Conservation (phyloP, 305 asterid species). For the Petunia hybrid region DNA sequence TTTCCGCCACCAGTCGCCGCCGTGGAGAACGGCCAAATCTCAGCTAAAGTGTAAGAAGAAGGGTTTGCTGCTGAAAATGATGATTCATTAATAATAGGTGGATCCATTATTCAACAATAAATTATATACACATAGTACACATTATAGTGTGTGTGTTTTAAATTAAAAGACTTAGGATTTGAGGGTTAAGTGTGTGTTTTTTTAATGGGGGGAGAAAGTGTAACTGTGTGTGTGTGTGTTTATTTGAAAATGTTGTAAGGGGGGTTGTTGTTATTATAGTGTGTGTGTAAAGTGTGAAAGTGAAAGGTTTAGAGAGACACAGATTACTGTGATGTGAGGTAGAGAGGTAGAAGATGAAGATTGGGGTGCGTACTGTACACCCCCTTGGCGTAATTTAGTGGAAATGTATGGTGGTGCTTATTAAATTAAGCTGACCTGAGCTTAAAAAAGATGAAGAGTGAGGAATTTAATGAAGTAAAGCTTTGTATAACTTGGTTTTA, state of each 20-base stretch:
- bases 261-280: not conserved
- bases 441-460: not conserved
- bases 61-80: constrained; percentile 83
- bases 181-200: not conserved
- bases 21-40: constrained; percentile 68
- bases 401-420: not conserved
- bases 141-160: not conserved
- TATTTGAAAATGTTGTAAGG: constrained; percentile 22
- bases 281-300: constrained; percentile 37
- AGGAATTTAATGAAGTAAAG: not conserved
- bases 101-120: constrained; percentile 62
- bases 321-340: constrained; percentile 41
- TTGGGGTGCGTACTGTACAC: constrained; percentile 36
- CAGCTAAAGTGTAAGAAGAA: constrained; percentile 72
- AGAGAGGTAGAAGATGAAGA: constrained; percentile 49
- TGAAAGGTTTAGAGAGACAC: constrained; percentile 34
- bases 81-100: constrained; percentile 70
- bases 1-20: constrained; percentile 40
- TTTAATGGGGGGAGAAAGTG: not conserved
- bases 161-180: not conserved
- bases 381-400: constrained; percentile 50
- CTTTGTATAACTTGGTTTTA: no score
- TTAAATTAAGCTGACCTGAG: not conserved
- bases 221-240: not conserved
- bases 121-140: constrained; percentile 5